Evolutionary conservation across 352 stramenopile genomes (phyloP), one percentile per base, ranked within the genome.

Genomic region (Pythium folliculosum): DNA sequence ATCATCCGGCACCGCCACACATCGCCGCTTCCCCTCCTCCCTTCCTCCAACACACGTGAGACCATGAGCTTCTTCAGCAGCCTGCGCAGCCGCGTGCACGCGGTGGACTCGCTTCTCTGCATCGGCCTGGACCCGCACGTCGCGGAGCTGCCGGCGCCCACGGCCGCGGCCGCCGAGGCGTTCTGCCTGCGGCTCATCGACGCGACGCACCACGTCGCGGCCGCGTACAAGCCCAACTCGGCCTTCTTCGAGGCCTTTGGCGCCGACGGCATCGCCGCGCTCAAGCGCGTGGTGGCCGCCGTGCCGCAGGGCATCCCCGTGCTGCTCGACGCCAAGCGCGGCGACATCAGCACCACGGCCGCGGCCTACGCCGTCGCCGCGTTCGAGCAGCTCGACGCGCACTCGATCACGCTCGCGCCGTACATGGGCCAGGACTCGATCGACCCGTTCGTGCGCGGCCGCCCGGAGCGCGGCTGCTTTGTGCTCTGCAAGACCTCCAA

Each of bases 401-500:
- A 99, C 77, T 90, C 86, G 43, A 98, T 99, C 47, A 99, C 98
- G 45, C 72, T 99, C 44, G 98, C 94, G 54, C 96, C 97, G 59
- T 98, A 99, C 75, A 99, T 99, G 97, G 98, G 98, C 37, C 94
- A 83, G 54, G 97, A 99, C 85, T 99, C 96, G 35, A 96, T 99
- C 27, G 78, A 92, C 71, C 98, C 98, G 6, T 99, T 99, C 85
- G 76, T 97, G 40, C 94, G 94, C 63, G 76, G 79, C 23, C 76
- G 79, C 32, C 96, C 89, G 1, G 93, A 85, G 70, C 86, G 86
- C 51, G 90, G 90, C 63, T 98, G 93, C 58, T 99, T 99, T 73
- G 82, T 99, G 47, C 84, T 99, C 13, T 99, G 98, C 82, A 99
- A 99, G 90, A 99, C 97, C 25, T 99, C 96, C 9, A 99, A 99